A percentile compares a stretch with the other conserved stretches of the same genome.
Evolutionary conservation across 768 basidiomycete species (phyloP).

Genomic region (Russula earlei): DNA sequence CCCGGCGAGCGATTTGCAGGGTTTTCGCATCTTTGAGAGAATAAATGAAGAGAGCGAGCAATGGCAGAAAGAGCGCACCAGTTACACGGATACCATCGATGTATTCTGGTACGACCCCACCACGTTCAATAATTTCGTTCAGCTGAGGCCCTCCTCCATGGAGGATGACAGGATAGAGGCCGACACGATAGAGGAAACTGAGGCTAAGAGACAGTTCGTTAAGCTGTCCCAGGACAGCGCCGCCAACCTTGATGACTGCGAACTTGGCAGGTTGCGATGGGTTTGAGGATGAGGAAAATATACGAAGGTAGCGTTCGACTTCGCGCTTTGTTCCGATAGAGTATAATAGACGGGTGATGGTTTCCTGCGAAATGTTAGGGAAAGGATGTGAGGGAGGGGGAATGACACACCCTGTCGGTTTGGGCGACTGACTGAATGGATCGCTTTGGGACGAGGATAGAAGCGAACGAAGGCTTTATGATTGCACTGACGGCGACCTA

Average conservation of each 20-base stretch:
- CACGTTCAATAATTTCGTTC: constrained; percentile 86
- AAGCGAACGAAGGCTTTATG: constrained; percentile 25
- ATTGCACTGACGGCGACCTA: constrained; percentile 33
- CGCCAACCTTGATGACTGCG: constrained; percentile 97
- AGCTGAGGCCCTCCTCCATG: constrained; percentile 96
- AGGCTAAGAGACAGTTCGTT: constrained; percentile 92
- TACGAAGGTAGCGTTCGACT: constrained; percentile 95
- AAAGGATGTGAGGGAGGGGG: background rate
- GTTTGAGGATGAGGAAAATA: constrained; percentile 91
- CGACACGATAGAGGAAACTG: constrained; percentile 93
- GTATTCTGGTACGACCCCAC: constrained; percentile 93
- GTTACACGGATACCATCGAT: constrained; percentile 97
- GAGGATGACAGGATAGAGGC: constrained; percentile 94
- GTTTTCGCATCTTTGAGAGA: constrained; percentile 75
- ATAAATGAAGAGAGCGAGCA: background rate
- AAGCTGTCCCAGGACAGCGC: constrained; percentile 85
- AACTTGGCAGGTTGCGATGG: constrained; percentile 88
- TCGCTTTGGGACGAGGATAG: constrained; percentile 21
- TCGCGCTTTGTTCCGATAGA: constrained; percentile 96
- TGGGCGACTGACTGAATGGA: constrained; percentile 56
- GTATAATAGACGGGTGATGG: constrained; percentile 92
- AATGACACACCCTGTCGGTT: constrained; percentile 55
- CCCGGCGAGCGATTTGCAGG: constrained; percentile 85
- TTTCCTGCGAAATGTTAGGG: constrained; percentile 51
- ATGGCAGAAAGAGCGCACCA: constrained; percentile 36